A percentile compares a stretch with the other conserved stretches of the same genome.
phyloP scores from a whole-genome alignment of 306 rosid species.

The Abrus pulchellus region DNA sequence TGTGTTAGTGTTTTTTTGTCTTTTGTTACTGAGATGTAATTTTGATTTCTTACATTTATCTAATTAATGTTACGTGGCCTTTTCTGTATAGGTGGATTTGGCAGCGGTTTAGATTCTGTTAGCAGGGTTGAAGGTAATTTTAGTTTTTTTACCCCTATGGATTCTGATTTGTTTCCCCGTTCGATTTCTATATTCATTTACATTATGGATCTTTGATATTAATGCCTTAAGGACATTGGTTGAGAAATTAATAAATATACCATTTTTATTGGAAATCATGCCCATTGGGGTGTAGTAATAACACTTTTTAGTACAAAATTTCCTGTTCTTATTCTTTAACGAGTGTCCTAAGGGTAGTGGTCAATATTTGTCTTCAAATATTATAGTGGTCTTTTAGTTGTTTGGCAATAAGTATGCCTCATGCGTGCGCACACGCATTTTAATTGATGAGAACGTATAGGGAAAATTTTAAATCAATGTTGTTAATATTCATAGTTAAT shows the following conservation, averaged over 20 bases:
- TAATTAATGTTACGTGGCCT: background rate
- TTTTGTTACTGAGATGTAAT: background rate
- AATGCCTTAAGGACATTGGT: too few relatives aligned
- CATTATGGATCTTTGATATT: too few relatives aligned
- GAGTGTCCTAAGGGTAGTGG: too few relatives aligned
- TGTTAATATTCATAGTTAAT: slow-evolving; percentile 7
- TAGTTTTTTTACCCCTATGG: background rate
- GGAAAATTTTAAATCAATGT: background rate
- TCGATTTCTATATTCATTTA: slow-evolving; percentile 21
- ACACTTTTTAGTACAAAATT: too few relatives aligned
- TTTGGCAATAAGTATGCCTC: background rate
- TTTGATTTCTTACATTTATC: background rate
- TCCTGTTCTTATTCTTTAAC: too few relatives aligned
- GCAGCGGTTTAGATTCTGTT: slow-evolving; percentile 48
- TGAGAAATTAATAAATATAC: too few relatives aligned
- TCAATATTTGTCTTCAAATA: too few relatives aligned
- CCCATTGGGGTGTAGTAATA: too few relatives aligned
- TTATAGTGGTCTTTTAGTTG: slow-evolving; percentile 3
- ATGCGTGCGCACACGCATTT: too few relatives aligned
- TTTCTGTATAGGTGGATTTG: slow-evolving; percentile 62
- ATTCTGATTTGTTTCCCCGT: slow-evolving; percentile 37
- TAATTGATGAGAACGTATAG: background rate
- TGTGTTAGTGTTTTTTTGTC: background rate
- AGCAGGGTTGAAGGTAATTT: slow-evolving; percentile 73
- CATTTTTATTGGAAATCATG: too few relatives aligned